Conservation (phyloP, 495 filamentous ascomycete genomes). For the Lasiosphaeris hirsuta region DNA sequence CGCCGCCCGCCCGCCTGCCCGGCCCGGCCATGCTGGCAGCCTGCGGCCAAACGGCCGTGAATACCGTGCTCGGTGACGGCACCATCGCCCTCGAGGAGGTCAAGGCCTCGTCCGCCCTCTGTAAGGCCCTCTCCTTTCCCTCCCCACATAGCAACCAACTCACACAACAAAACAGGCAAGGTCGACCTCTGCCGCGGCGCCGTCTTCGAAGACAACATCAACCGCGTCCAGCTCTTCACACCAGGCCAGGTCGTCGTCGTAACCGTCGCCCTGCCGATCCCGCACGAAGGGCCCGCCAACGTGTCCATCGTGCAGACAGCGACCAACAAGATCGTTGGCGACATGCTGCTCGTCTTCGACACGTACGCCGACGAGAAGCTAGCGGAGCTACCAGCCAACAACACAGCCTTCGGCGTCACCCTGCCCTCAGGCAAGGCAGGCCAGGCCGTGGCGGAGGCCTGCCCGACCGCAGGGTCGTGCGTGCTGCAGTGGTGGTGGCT, state of each 20-base stretch:
- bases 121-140: slow-evolving; percentile 9
- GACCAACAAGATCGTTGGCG: slow-evolving; percentile 54
- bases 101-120: background rate
- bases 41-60: slow-evolving; percentile 58
- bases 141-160: background rate
- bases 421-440: slow-evolving; percentile 42
- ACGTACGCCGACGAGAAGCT: slow-evolving; percentile 43
- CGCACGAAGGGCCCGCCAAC: slow-evolving; percentile 65
- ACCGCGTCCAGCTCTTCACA: slow-evolving; percentile 56
- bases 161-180: slow-evolving; percentile 16
- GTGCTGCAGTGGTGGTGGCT: slow-evolving; percentile 60
- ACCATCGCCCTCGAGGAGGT: slow-evolving; percentile 35
- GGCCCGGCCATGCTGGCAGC: slow-evolving; percentile 55
- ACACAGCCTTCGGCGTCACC: slow-evolving; percentile 63
- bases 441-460: slow-evolving; percentile 30
- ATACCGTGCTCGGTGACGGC: slow-evolving; percentile 55
- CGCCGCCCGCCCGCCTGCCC: slow-evolving; percentile 56
- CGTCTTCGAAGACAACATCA: slow-evolving; percentile 63
- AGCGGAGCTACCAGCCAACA: slow-evolving; percentile 43
- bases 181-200: slow-evolving; percentile 61
- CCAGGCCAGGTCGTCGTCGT: slow-evolving; percentile 58
- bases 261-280: slow-evolving; percentile 44
- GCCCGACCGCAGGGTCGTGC: slow-evolving; percentile 55
- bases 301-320: slow-evolving; percentile 62
- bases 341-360: slow-evolving; percentile 52